These are phyloP conservation scores for Pythium rhizo-oryzae DNA, from an alignment of 352 stramenopile genomes.

Conservation along the genomic window DNA sequence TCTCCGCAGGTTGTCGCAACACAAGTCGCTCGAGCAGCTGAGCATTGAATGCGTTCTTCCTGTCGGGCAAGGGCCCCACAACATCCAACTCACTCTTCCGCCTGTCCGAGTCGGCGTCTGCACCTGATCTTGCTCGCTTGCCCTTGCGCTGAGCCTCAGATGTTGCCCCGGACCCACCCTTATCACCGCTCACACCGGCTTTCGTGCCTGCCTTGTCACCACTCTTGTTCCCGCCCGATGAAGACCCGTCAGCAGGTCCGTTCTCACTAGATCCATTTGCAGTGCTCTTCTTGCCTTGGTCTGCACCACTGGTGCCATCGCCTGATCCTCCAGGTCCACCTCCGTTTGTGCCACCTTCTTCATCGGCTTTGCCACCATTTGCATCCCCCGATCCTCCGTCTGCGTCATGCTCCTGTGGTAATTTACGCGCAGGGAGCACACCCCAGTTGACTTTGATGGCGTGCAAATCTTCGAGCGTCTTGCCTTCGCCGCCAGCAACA, in stretches of 20 bases:
- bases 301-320: conserved; percentile 5
- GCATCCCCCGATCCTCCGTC: conserved; percentile 23
- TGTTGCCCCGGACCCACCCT: neutral
- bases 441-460: conserved; percentile 72
- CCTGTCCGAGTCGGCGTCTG: conserved; percentile 35
- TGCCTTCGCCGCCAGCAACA: conserved; percentile 37
- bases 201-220: conserved; percentile 40
- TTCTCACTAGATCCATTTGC: conserved; percentile 28
- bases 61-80: conserved; percentile 65
- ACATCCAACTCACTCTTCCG: conserved; percentile 63
- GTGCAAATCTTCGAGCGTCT: conserved; percentile 68
- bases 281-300: conserved; percentile 31
- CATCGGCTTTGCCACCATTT: conserved; percentile 35
- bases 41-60: conserved; percentile 66
- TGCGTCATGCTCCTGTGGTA: conserved; percentile 37
- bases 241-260: conserved; percentile 6
- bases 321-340: conserved; percentile 19
- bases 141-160: conserved; percentile 50
- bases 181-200: conserved; percentile 24
- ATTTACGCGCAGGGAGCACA: conserved; percentile 61
- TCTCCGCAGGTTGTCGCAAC: conserved; percentile 59
- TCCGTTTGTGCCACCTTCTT: conserved; percentile 19
- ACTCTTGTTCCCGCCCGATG: conserved; percentile 26
- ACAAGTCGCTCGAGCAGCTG: conserved; percentile 84
- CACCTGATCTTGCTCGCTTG: conserved; percentile 54